Evolutionary conservation across 1,139 yeast species (phyloP), one percentile per base, ranked within the genome.

Genomic region (Magnusiomyces tetraspermus): DNA sequence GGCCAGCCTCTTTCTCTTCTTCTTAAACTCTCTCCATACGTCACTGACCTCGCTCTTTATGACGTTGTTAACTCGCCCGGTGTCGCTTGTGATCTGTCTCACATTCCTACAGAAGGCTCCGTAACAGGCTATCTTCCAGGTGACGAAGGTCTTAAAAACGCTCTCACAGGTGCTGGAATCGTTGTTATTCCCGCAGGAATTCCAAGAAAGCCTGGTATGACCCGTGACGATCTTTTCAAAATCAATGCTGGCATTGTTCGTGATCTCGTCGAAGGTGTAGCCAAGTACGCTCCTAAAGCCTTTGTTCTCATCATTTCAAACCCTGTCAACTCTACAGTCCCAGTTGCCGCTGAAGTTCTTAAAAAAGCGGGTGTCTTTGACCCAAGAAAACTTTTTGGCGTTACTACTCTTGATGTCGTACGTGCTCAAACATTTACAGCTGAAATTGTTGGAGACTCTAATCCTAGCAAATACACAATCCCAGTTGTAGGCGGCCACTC

Each of bases 181-280:
- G 85, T 90, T 58, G 80, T 90, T 56, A 85, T 90, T 68, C 96
- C 97, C 59, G 97, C 97, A 50, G 97, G 97, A 68, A 87, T 90
- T 55, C 97, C 97, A 69, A 82, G 97, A 75, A 90, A 90, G 76
- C 97, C 97, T 54, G 97, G 97, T 62, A 90, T 90, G 97, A 86
- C 97, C 60, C 83, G 97, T 72, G 97, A 90, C 69, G 97, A 90
- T 68, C 78, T 90, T 68, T 88, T 90, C 79, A 82, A 82, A 74
- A 86, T 92, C 75, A 90, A 90, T 68, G 96, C 96, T 49, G 85
- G 89, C 50, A 90, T 90, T 70, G 89, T 90, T 54, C 77, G 85
- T 61, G 90, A 82, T 69, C 76, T 90, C 64, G 89, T 95, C 59
- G 80, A 79, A 69, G 87, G 86, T 51, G 82, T 86, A 63, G 94